Conservation (phyloP, 208 protist genomes). For the Trichomonas tenax region DNA sequence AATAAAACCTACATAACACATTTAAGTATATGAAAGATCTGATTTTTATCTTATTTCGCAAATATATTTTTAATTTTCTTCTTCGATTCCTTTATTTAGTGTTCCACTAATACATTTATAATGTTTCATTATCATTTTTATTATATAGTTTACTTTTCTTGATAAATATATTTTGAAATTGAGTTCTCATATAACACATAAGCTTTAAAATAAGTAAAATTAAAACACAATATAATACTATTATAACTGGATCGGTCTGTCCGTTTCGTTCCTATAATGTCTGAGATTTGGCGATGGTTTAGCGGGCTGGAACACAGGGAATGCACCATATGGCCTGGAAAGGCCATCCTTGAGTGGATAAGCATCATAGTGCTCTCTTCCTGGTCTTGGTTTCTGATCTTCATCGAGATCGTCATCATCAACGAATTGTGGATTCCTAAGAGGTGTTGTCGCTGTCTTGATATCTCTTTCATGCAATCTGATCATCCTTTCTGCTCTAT, state of each 20-base stretch:
- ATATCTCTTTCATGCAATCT: slow-evolving; percentile 2
- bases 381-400: background rate
- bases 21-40: background rate
- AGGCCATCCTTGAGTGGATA: background rate
- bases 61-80: no score
- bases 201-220: background rate
- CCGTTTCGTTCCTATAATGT: background rate
- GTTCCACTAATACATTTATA: no score
- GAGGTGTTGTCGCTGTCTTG: background rate
- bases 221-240: background rate
- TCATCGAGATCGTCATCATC: background rate
- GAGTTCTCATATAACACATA: background rate
- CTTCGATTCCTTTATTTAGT: no score
- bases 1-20: background rate
- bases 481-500: background rate
- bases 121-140: no score
- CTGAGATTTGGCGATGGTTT: background rate
- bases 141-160: no score
- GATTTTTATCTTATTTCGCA: no score
- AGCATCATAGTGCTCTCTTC: background rate
- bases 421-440: background rate
- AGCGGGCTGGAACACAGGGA: background rate
- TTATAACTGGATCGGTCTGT: background rate
- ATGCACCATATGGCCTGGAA: background rate
- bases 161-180: no score